Conservation (phyloP, 495 filamentous ascomycete genomes). For the Pyronema omphalodes region DNA sequence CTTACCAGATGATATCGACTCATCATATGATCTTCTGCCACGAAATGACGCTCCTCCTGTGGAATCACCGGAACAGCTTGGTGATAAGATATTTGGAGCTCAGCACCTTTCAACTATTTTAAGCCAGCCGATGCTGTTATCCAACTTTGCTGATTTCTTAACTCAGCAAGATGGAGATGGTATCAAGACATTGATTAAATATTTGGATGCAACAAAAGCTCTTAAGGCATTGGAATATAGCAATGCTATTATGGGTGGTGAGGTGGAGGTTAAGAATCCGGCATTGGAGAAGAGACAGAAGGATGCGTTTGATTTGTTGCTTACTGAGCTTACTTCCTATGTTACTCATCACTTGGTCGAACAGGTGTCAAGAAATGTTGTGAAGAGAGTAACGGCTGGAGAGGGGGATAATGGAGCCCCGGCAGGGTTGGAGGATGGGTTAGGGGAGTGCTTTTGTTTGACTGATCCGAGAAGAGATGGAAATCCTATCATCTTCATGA, state of each 20-base stretch:
- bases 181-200: conserved; percentile 38
- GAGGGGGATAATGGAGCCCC: conserved; percentile 30
- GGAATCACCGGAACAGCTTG: neutral
- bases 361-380: conserved; percentile 38
- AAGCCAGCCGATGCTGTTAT: conserved; percentile 24
- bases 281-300: neutral
- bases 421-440: conserved; percentile 31
- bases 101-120: neutral
- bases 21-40: neutral
- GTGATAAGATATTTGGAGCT: neutral
- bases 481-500: conserved; percentile 64
- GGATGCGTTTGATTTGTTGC: neutral
- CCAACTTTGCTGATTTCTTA: conserved; percentile 41
- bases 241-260: conserved; percentile 39
- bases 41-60: neutral
- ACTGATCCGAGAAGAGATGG: conserved; percentile 55
- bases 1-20: too few species aligned
- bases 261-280: conserved; percentile 22
- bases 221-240: conserved; percentile 47
- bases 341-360: conserved; percentile 44
- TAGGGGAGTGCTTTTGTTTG: conserved; percentile 60
- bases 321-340: conserved; percentile 48
- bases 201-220: conserved; percentile 41
- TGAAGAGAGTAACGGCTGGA: conserved; percentile 36
- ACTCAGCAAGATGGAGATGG: conserved; percentile 34